A percentile compares a stretch with the other conserved stretches of the same genome.
Conservation (phyloP, 2,329 filamentous ascomycete species). For the Beauveria asiatica region DNA sequence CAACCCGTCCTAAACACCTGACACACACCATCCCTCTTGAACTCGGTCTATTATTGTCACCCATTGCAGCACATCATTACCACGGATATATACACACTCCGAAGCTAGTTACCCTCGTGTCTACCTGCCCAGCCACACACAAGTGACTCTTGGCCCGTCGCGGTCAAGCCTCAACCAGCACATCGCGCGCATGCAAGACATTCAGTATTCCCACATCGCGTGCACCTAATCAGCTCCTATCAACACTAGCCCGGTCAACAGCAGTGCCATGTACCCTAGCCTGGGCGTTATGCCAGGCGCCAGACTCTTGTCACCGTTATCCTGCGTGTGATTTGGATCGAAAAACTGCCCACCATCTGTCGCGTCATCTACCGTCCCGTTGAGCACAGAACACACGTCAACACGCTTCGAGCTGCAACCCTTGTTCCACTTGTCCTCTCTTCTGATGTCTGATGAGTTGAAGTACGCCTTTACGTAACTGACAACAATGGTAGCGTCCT, state of each 20-base stretch:
- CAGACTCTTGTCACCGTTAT: conserved; percentile 1
- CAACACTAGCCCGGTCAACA: not conserved
- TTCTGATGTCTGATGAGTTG: conserved; percentile 50
- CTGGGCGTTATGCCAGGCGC: not conserved
- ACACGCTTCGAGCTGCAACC: not conserved
- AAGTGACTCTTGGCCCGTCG: not conserved
- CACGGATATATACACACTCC: not conserved
- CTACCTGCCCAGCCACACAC: not conserved
- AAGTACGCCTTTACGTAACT: conserved; percentile 73
- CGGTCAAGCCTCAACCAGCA: not conserved
- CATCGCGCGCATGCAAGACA: conserved; percentile 2
- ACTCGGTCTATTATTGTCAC: conserved; percentile 1
- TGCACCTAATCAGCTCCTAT: conserved; percentile 5
- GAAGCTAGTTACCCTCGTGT: conserved; percentile 1
- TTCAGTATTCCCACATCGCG: not conserved
- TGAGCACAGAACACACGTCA: conserved; percentile 8
- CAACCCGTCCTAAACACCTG: not conserved
- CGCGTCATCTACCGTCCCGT: conserved; percentile 4
- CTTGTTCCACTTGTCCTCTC: conserved; percentile 29
- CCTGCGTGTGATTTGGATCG: conserved; percentile 7
- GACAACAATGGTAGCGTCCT: conserved; percentile 55
- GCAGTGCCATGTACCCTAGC: not conserved
- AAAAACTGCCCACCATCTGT: conserved; percentile 7
- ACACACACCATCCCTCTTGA: not conserved
- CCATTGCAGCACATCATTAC: not conserved